phyloP scores from a whole-genome alignment of 768 basidiomycete genomes.

The Cubamyces sp. region DNA sequence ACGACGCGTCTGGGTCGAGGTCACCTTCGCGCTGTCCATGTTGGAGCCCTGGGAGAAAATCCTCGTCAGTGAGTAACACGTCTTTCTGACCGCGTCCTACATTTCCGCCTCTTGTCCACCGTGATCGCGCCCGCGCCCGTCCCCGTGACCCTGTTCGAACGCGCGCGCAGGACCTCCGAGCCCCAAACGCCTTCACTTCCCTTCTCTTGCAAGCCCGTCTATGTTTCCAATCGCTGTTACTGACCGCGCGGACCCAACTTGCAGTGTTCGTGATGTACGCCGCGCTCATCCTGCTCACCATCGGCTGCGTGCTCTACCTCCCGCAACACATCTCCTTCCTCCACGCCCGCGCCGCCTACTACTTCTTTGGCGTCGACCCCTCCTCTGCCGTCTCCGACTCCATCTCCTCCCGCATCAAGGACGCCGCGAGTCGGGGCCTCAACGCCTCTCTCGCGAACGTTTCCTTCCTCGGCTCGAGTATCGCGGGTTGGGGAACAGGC shows the following conservation, averaged over 20 bases:
- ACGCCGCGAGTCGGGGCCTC: constrained; percentile 6
- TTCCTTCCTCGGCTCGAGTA: constrained; percentile 2
- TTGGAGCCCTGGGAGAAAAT: constrained; percentile 72
- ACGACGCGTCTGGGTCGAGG: constrained; percentile 56
- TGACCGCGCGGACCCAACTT: background rate
- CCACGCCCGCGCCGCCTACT: constrained; percentile 59
- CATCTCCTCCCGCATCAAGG: constrained; percentile 10
- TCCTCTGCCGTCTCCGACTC: constrained; percentile 15
- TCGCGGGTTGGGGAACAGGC: background rate
- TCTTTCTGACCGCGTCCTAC: background rate
- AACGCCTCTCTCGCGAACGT: constrained; percentile 15
- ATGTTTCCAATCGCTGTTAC: background rate
- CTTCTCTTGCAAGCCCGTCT: background rate
- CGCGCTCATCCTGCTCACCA: constrained; percentile 49
- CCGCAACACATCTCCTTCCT: constrained; percentile 60
- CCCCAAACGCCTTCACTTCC: background rate
- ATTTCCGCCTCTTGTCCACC: background rate
- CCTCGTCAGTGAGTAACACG: constrained; percentile 52
- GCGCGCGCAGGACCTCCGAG: no score
- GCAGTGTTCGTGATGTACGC: constrained; percentile 47
- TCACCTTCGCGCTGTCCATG: constrained; percentile 64
- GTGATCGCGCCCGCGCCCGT: background rate
- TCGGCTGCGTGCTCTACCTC: constrained; percentile 57
- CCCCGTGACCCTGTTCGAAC: no score
- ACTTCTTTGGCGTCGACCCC: constrained; percentile 58